Base-by-base conservation (phyloP, 192 early-diverging fungal species). In the Backusella australiensis region DNA sequence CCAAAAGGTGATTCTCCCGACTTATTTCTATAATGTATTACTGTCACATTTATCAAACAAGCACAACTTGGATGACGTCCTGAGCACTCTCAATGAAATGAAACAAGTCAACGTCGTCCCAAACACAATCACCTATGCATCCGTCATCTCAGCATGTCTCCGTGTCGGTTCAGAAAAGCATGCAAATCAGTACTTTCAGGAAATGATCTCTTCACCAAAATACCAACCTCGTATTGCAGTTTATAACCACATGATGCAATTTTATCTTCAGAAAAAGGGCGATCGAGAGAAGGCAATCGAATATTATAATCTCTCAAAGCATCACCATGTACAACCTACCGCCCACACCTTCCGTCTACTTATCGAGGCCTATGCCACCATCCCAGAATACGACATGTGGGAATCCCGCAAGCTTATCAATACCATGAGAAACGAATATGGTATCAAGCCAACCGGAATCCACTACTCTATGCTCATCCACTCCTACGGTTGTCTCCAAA, bases 201-300 rank as follows among this genome's bases (percentile, higher is more conserved):
- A 90, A 35, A 87, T 88, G 89, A 80, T 78, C 52, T 21, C 23
- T 17, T 76, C 77, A 1, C 80, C 83, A 17, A 83, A 70, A 44
- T 88, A 86, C 67, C 83, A 86, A 34, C 86, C 87, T 19, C 86
- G 89, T 42, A 83, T 88, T 39, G 85, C 83, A 32, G 85, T 83
- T 1, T 88, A 83, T 42, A 90, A 90, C 72, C 72, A 80, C 36
- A 86, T 90, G 85, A 90, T 90, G 34, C 89, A 90, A 75, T 88
- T 84, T 49, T 87, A 88, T 65, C 83, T 85, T 6, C 82, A 86
- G 9, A 82, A 88, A 67, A 77, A 81, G 63, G 81, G 74, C 9
- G 78, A 90, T 53, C 82, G 86, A 29, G 73, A 79, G 4, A 83
- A 81, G 1, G 86, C 84, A 1, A 69, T 90, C 23, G 75, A 85